Percentiles rank a stretch among this genome's conserved stretches.
Evolutionary conservation across 805 yeast species (phyloP).

Genomic region (Nakazawaea ernobii): DNA sequence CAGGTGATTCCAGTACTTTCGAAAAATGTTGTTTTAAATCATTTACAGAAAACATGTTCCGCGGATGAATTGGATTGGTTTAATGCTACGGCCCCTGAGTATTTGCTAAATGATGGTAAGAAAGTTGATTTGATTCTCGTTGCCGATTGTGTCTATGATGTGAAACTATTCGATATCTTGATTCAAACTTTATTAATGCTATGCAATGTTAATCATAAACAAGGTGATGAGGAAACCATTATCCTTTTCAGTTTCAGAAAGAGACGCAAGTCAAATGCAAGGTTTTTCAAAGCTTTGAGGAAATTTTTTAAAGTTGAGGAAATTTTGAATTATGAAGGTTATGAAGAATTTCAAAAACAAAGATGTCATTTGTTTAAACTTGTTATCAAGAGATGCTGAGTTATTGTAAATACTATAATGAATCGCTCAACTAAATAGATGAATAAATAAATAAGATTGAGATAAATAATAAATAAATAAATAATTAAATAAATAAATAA

Average conservation of each 20-base stretch:
- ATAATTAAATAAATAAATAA: slow-evolving; percentile 6
- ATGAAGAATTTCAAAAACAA: slow-evolving; percentile 29
- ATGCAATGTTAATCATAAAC: slow-evolving; percentile 17
- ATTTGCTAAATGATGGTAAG: slow-evolving; percentile 20
- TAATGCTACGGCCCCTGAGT: slow-evolving; percentile 32
- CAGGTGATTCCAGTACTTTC: slow-evolving; percentile 42
- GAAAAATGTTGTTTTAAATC: slow-evolving; percentile 37
- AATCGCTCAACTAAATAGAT: background rate
- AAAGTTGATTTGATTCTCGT: slow-evolving; percentile 43
- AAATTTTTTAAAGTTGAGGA: slow-evolving; percentile 26
- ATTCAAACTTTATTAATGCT: slow-evolving; percentile 44
- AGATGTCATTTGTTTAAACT: slow-evolving; percentile 36
- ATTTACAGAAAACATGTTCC: slow-evolving; percentile 26
- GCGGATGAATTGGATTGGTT: slow-evolving; percentile 44
- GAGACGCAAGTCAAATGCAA: slow-evolving; percentile 36
- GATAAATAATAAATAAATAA: slow-evolving; percentile 13
- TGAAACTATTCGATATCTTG: slow-evolving; percentile 45
- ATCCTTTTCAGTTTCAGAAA: slow-evolving; percentile 49
- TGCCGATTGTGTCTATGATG: slow-evolving; percentile 57
- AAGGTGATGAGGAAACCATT: slow-evolving; percentile 27
- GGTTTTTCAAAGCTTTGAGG: slow-evolving; percentile 22
- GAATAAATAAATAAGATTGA: slow-evolving; percentile 13
- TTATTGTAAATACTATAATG: background rate
- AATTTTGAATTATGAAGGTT: slow-evolving; percentile 27
- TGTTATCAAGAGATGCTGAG: slow-evolving; percentile 17